Evolutionary conservation across 257 asterid genomes (phyloP).

Genomic region (Verbena officinalis): DNA sequence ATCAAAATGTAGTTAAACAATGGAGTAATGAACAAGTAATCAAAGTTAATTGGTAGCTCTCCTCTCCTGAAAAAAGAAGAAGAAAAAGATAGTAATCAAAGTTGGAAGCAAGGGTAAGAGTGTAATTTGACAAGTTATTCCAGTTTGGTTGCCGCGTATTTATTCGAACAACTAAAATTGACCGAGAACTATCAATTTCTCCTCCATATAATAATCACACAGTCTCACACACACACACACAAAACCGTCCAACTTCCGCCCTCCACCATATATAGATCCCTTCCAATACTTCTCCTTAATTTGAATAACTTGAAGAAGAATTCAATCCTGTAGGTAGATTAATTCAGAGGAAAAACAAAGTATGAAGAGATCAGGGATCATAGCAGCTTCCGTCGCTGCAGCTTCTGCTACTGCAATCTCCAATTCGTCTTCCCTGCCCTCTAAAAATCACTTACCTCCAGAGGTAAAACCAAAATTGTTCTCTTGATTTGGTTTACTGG

Average conservation of each 20-base stretch:
- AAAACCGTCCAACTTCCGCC: background rate
- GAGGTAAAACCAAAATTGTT: slow-evolving; percentile 34
- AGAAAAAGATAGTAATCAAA: background rate
- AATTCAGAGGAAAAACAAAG: slow-evolving; percentile 15
- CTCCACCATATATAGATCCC: slow-evolving; percentile 8
- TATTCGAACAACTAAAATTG: slow-evolving; percentile 34
- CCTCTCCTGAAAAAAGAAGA: slow-evolving; percentile 20
- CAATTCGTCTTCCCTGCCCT: slow-evolving; percentile 34
- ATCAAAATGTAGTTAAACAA: no score
- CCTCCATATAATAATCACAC: background rate
- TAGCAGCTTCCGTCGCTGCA: slow-evolving; percentile 63
- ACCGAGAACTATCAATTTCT: background rate
- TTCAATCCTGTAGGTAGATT: background rate
- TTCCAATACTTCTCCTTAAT: background rate
- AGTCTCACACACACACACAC: slow-evolving; percentile 12
- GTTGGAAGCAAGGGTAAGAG: slow-evolving; percentile 17
- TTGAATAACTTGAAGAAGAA: no score
- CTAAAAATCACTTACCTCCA: slow-evolving; percentile 43
- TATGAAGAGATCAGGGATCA: slow-evolving; percentile 65
- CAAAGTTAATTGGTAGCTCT: background rate
- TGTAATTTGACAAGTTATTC: no score
- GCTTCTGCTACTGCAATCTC: no score
- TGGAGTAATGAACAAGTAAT: no score
- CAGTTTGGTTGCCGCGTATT: slow-evolving; percentile 43
- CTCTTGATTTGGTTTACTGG: background rate